phyloP scores from a whole-genome alignment of 2,329 filamentous ascomycete genomes.

The Pseudogymnoascus sp. region DNA sequence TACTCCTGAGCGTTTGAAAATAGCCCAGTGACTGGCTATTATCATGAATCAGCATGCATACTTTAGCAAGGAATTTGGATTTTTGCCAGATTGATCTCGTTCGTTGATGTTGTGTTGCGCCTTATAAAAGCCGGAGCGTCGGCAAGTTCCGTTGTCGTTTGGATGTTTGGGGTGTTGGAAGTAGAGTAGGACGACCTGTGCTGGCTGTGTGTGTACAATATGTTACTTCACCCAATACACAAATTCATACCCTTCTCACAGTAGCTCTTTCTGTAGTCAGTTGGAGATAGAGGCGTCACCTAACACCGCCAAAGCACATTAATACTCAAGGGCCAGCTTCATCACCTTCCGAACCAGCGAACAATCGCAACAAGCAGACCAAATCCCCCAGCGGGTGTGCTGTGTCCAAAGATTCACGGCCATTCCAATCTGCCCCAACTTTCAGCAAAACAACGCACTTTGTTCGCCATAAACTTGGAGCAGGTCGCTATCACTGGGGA shows the following conservation, averaged over 20 bases:
- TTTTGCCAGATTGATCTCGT: background rate
- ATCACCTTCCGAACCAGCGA: background rate
- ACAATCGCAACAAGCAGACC: background rate
- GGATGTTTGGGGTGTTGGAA: slow-evolving; percentile 7
- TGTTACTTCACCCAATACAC: slow-evolving; percentile 3
- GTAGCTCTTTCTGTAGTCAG: slow-evolving; percentile 4
- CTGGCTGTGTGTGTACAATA: slow-evolving; percentile 3
- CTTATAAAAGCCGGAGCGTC: slow-evolving; percentile 62
- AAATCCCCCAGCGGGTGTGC: background rate
- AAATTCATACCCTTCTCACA: slow-evolving; percentile 2
- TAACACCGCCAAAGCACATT: background rate
- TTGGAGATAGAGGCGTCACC: background rate
- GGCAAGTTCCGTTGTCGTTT: slow-evolving; percentile 23
- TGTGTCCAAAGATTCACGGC: background rate
- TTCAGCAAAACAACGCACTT: background rate
- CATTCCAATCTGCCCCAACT: background rate
- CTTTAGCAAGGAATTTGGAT: background rate
- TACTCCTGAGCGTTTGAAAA: background rate
- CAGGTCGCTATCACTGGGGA: background rate
- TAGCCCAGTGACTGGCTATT: background rate
- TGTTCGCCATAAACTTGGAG: background rate
- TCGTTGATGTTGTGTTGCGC: slow-evolving; percentile 58
- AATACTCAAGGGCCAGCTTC: background rate
- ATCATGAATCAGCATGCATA: background rate
- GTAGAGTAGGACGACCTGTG: background rate